A percentile compares a stretch with the other conserved stretches of the same genome.
Evolutionary conservation across 148 eudicot species (phyloP).

Genomic region (Euryodendron excelsum): DNA sequence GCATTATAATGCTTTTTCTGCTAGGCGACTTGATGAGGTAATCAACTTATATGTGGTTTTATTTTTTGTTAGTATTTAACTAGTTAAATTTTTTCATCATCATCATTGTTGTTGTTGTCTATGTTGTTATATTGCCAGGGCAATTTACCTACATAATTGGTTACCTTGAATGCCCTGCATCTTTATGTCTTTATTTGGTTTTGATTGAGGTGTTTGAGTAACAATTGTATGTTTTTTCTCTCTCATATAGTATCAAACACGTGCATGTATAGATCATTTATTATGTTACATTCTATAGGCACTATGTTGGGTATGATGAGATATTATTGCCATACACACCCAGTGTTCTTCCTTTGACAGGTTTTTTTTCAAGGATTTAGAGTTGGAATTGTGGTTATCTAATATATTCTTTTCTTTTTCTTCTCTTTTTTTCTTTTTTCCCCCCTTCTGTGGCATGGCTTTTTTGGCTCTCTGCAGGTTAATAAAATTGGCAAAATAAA

Average conservation of each 20-base stretch:
- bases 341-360: background rate
- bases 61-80: background rate
- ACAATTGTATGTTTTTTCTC: background rate
- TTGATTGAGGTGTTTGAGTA: background rate
- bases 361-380: background rate
- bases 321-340: background rate
- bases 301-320: background rate
- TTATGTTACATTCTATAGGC: background rate
- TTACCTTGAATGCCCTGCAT: constrained; percentile 4
- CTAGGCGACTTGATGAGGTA: constrained; percentile 96
- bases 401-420: background rate
- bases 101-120: background rate
- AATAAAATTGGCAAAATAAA: constrained; percentile 96
- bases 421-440: background rate
- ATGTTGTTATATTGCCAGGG: background rate
- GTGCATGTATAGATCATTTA: background rate
- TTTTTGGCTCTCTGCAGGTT: no score
- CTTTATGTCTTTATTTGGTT: background rate
- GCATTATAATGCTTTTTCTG: constrained; percentile 55
- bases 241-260: background rate
- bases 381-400: background rate
- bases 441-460: background rate
- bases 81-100: background rate
- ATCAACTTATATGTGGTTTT: background rate
- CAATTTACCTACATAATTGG: constrained; percentile 2